These are phyloP conservation scores for Pleurostoma richardsiae DNA, from an alignment of 2,329 filamentous ascomycete species.

Conservation along the genomic window DNA sequence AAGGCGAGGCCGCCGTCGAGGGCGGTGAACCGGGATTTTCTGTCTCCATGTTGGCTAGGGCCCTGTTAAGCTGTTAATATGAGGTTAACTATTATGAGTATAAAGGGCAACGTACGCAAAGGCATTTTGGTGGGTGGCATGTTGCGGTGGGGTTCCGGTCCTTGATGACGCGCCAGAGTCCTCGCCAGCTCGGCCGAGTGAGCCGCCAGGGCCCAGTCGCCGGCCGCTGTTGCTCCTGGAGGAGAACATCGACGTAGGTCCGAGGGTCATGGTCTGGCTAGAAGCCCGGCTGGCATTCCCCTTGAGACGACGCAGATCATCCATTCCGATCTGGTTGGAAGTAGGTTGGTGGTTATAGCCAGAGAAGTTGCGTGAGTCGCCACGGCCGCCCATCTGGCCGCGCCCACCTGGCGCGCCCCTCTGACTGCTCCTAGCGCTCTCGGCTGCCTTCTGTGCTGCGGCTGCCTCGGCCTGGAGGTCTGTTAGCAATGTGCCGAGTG, in stretches of 20 bases:
- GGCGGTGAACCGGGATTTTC: constrained; percentile 66
- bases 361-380: constrained; percentile 82
- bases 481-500: no score
- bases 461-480: constrained; percentile 58
- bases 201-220: constrained; percentile 69
- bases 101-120: constrained; percentile 68
- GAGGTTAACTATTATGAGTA: neutral
- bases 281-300: constrained; percentile 52
- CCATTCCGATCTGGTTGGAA: constrained; percentile 84
- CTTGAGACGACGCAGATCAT: constrained; percentile 84
- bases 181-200: constrained; percentile 68
- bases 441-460: constrained; percentile 75
- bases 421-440: constrained; percentile 56
- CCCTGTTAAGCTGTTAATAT: constrained; percentile 33
- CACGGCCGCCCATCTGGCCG: constrained; percentile 61
- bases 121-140: constrained; percentile 72
- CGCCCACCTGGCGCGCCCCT: constrained; percentile 67
- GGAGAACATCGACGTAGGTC: constrained; percentile 80
- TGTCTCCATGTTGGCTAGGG: constrained; percentile 56
- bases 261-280: constrained; percentile 63
- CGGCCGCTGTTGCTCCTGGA: constrained; percentile 90
- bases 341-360: constrained; percentile 65
- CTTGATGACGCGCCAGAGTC: constrained; percentile 86
- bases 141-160: constrained; percentile 73
- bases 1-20: constrained; percentile 61